A percentile compares a stretch with the other conserved stretches of the same genome.
Conservation (phyloP, 768 basidiomycete genomes). For the Lactarius tabidus region DNA sequence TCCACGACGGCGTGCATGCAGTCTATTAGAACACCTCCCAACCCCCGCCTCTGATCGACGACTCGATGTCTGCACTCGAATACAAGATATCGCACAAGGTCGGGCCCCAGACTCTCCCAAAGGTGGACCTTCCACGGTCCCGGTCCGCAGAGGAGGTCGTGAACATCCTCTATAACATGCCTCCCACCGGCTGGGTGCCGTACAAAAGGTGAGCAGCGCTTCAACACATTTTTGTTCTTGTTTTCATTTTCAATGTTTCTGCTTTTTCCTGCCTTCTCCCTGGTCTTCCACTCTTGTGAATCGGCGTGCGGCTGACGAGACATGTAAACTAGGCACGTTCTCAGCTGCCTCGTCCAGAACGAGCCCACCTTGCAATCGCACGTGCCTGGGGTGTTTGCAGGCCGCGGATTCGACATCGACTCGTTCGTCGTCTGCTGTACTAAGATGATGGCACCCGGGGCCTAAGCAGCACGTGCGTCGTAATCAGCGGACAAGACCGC, state of each 20-base stretch:
- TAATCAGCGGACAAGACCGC: constrained; percentile 93
- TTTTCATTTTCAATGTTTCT: no score
- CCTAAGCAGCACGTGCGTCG: constrained; percentile 96
- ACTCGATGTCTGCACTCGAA: constrained; percentile 94
- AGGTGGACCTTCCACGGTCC: no score
- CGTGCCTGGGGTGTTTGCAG: constrained; percentile 95
- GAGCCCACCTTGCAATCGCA: constrained; percentile 98
- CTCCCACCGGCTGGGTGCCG: no score
- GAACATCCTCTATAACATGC: no score
- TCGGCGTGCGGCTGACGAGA: no score
- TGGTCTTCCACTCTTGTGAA: no score
- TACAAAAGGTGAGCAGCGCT: no score
- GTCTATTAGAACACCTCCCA: constrained; percentile 43
- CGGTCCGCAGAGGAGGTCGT: no score
- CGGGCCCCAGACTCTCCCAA: constrained; percentile 82
- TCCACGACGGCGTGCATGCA: constrained; percentile 23
- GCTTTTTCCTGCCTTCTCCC: no score
- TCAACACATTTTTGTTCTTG: no score
- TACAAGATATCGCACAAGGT: constrained; percentile 74
- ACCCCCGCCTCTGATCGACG: constrained; percentile 78
- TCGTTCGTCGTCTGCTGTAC: constrained; percentile 97
- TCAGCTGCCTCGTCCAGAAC: constrained; percentile 98
- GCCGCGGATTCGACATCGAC: constrained; percentile 97
- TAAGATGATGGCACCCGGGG: constrained; percentile 93
- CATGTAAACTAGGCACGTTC: constrained; percentile 62